Evolutionary conservation across 2,329 filamentous ascomycete genomes (phyloP).

Genomic region (Penicillium rolfsii): DNA sequence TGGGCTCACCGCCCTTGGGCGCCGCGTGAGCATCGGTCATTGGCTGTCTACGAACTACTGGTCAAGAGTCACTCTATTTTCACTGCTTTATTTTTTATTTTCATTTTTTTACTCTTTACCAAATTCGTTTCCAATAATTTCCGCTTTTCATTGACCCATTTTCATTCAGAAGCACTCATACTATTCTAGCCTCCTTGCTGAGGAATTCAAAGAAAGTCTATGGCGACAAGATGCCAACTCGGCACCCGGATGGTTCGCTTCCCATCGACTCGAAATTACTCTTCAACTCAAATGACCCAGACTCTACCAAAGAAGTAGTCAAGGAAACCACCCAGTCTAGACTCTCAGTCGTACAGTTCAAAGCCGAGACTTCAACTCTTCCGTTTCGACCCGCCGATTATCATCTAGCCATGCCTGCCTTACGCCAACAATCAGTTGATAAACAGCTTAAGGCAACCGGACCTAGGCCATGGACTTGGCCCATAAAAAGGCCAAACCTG

Average conservation of each 20-base stretch:
- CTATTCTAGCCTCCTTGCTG: not conserved
- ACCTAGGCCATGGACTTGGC: not conserved
- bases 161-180: not conserved
- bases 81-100: not conserved
- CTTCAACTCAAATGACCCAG: not conserved
- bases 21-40: slow-evolving; percentile 10
- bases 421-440: no score
- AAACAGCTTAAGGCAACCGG: not conserved
- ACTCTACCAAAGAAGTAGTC: not conserved
- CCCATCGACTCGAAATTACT: not conserved
- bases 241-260: not conserved
- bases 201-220: not conserved
- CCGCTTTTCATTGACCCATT: not conserved
- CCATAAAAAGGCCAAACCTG: not conserved
- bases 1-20: slow-evolving; percentile 28
- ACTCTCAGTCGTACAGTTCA: not conserved
- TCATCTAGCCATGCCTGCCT: not conserved
- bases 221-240: not conserved
- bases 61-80: not conserved
- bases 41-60: slow-evolving; percentile 14
- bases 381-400: not conserved
- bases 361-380: not conserved
- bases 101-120: not conserved
- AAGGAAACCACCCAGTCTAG: not conserved
- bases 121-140: not conserved